These are phyloP conservation scores for Lantana camara DNA, from an alignment of 257 asterid genomes.

Conservation along the genomic window DNA sequence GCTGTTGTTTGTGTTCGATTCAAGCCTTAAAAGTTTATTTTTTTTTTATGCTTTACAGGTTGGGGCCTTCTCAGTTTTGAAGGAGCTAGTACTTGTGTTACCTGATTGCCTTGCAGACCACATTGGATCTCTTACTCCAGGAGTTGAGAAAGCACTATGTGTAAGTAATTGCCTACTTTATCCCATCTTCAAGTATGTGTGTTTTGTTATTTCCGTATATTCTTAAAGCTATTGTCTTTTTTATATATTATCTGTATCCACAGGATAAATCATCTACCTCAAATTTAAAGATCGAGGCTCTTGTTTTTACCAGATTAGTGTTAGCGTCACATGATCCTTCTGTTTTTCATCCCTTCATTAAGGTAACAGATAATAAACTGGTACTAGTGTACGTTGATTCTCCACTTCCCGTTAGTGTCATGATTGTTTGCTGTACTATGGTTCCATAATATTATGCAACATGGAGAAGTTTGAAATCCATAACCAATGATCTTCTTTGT, in stretches of 20 bases:
- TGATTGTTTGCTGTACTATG: slow-evolving; percentile 1
- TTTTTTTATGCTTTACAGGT: slow-evolving; percentile 55
- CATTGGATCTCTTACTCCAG: slow-evolving; percentile 95
- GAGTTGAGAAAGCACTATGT: slow-evolving; percentile 92
- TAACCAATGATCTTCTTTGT: slow-evolving; percentile 16
- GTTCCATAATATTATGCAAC: neutral
- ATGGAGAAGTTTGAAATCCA: slow-evolving; percentile 10
- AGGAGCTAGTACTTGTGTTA: slow-evolving; percentile 88
- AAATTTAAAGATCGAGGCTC: slow-evolving; percentile 96
- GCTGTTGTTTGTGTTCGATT: slow-evolving; percentile 17
- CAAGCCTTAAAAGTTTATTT: slow-evolving; percentile 17
- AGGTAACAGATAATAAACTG: slow-evolving; percentile 60
- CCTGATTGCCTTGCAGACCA: slow-evolving; percentile 99
- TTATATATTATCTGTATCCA: slow-evolving; percentile 24
- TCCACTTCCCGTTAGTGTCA: slow-evolving; percentile 13
- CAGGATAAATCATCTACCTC: slow-evolving; percentile 99
- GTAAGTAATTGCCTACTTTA: slow-evolving; percentile 52
- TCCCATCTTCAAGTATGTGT: slow-evolving; percentile 1
- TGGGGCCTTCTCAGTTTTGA: slow-evolving; percentile 94
- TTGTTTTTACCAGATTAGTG: slow-evolving; percentile 91
- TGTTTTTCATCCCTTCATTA: slow-evolving; percentile 92
- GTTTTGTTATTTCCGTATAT: slow-evolving; percentile 5
- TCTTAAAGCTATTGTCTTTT: slow-evolving; percentile 16
- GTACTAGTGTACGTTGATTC: slow-evolving; percentile 7
- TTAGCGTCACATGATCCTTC: slow-evolving; percentile 84